phyloP scores from a whole-genome alignment of 352 stramenopile species.

The Pythium myriotylum region DNA sequence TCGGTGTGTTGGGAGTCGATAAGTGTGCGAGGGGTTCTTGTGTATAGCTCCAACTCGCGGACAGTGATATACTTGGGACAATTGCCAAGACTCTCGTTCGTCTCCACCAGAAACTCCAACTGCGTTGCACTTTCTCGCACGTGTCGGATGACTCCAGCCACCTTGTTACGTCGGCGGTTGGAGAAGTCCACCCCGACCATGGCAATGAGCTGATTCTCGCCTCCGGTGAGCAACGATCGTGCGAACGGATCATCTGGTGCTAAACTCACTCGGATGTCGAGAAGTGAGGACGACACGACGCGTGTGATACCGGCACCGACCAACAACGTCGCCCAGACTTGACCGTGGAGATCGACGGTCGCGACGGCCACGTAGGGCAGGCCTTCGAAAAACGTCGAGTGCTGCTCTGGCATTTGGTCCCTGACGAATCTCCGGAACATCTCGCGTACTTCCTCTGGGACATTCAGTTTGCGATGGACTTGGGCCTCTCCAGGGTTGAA shows the following conservation, averaged over 20 bases:
- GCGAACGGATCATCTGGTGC: not conserved
- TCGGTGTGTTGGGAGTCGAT: too few relatives aligned
- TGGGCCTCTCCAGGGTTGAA: too few relatives aligned
- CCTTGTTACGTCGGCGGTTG: conserved; percentile 22
- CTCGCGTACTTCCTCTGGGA: not conserved
- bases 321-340: conserved; percentile 12
- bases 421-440: conserved; percentile 4
- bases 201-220: not conserved
- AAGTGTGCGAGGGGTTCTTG: not conserved
- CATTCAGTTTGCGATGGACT: too few relatives aligned
- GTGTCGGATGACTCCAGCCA: conserved; percentile 5
- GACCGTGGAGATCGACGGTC: conserved; percentile 2
- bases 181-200: conserved; percentile 16
- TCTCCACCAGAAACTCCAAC: conserved; percentile 1
- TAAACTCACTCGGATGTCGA: not conserved
- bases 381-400: conserved; percentile 13
- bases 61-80: conserved; percentile 24
- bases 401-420: conserved; percentile 15
- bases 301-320: not conserved
- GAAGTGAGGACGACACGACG: not conserved
- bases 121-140: not conserved
- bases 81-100: conserved; percentile 22
- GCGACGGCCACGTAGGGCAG: conserved; percentile 16
- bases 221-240: not conserved
- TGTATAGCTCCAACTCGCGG: conserved; percentile 8